phyloP scores from a whole-genome alignment of 495 filamentous ascomycete species.

The Penicillium verhagenii region DNA sequence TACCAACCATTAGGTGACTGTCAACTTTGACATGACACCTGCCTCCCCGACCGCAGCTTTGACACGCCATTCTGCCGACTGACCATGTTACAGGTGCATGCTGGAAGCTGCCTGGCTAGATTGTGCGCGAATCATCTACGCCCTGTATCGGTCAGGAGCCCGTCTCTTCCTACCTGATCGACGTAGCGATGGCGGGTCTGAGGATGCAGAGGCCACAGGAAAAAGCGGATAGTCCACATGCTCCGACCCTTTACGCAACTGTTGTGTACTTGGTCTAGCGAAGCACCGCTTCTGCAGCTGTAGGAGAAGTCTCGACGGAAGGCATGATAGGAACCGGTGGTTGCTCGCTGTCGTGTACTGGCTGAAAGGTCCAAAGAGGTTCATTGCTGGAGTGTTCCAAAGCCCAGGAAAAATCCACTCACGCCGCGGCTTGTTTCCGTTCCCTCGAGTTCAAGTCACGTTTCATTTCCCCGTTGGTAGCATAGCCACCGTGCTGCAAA shows the following conservation, averaged over 20 bases:
- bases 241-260: not conserved
- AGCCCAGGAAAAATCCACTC: too few species aligned
- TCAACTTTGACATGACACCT: not conserved
- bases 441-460: too few species aligned
- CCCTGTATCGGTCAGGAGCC: not conserved
- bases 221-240: not conserved
- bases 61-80: not conserved
- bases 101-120: not conserved
- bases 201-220: not conserved
- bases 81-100: not conserved
- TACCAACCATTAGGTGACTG: not conserved
- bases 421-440: too few species aligned
- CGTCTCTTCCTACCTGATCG: not conserved
- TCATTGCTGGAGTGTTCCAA: too few species aligned
- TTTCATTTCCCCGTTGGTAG: too few species aligned
- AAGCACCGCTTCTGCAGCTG: not conserved
- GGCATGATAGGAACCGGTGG: not conserved
- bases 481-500: too few species aligned
- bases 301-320: not conserved
- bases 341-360: not conserved
- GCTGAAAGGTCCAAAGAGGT: too few species aligned
- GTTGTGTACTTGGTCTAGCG: not conserved
- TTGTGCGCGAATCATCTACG: constrained; percentile 1
- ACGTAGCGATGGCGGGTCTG: not conserved
- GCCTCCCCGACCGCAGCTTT: not conserved